Conservation (phyloP, 495 filamentous ascomycete species). For the Xylaria flabelliformis region DNA sequence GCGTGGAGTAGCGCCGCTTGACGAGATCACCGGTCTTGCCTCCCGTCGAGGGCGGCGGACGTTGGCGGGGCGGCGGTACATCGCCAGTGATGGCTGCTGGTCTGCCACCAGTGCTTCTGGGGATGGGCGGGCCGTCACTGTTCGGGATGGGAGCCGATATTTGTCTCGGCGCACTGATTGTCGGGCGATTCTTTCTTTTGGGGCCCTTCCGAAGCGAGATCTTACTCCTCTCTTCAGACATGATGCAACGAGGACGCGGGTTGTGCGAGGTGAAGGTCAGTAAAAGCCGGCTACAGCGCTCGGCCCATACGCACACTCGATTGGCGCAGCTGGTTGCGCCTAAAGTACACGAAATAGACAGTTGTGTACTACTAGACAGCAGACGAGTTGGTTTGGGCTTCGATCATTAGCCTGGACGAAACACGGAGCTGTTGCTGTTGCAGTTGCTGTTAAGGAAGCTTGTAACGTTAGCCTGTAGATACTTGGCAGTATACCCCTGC, state of each 20-base stretch:
- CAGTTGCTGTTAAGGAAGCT: no score
- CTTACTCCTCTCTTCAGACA: conserved; percentile 72
- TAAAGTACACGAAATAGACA: neutral
- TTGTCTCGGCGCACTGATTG: conserved; percentile 84
- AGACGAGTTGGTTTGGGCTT: conserved; percentile 2
- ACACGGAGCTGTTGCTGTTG: conserved; percentile 11
- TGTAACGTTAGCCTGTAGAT: neutral
- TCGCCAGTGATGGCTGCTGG: conserved; percentile 36
- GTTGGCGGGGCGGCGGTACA: conserved; percentile 47
- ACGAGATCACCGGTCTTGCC: conserved; percentile 86
- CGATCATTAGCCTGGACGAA: neutral
- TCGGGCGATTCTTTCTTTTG: conserved; percentile 77
- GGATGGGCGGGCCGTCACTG: conserved; percentile 38
- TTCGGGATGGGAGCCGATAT: conserved; percentile 69
- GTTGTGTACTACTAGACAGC: neutral
- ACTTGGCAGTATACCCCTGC: neutral
- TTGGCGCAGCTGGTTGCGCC: neutral
- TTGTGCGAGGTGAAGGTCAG: neutral
- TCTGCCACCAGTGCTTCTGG: conserved; percentile 45
- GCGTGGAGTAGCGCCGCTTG: conserved; percentile 89
- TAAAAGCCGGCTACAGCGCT: neutral
- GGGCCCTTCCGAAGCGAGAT: conserved; percentile 82
- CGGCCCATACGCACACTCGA: neutral
- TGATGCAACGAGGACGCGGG: conserved; percentile 31
- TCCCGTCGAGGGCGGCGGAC: conserved; percentile 49